A percentile compares a stretch with the other conserved stretches of the same genome.
phyloP scores from a whole-genome alignment of 352 stramenopile genomes.

The Phytophthora palmivora region DNA sequence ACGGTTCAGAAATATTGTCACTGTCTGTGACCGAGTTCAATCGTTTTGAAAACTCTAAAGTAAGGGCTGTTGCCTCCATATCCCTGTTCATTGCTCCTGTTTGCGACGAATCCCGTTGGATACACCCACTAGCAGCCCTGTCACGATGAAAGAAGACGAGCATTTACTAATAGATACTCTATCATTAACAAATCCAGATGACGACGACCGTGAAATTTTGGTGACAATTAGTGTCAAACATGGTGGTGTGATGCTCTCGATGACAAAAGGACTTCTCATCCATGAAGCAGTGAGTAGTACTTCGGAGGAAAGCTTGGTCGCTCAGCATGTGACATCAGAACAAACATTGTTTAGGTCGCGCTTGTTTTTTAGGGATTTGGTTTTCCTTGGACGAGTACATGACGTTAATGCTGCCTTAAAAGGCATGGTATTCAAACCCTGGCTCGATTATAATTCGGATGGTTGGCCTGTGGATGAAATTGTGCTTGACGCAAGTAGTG shows the following conservation, averaged over 20 bases:
- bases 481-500: constrained; percentile 18
- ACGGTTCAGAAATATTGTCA: constrained; percentile 55
- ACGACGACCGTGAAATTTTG: constrained; percentile 39
- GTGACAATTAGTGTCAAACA: constrained; percentile 44
- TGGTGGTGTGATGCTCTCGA: constrained; percentile 65
- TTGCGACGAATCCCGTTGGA: constrained; percentile 65
- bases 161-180: constrained; percentile 47
- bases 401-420: constrained; percentile 60
- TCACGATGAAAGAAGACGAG: constrained; percentile 54
- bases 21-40: constrained; percentile 40
- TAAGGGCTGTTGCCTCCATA: constrained; percentile 21
- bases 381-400: constrained; percentile 36
- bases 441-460: constrained; percentile 58
- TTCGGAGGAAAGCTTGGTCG: constrained; percentile 13
- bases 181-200: constrained; percentile 41
- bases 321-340: constrained; percentile 22
- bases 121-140: background rate
- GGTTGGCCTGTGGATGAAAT: constrained; percentile 49
- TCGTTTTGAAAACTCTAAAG: constrained; percentile 6
- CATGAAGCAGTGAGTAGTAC: constrained; percentile 21
- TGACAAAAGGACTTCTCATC: constrained; percentile 47
- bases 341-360: constrained; percentile 27
- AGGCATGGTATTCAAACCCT: constrained; percentile 63
- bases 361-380: constrained; percentile 53
- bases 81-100: constrained; percentile 55